Conservation (phyloP, 805 yeast genomes). For the Candida berthetii region DNA sequence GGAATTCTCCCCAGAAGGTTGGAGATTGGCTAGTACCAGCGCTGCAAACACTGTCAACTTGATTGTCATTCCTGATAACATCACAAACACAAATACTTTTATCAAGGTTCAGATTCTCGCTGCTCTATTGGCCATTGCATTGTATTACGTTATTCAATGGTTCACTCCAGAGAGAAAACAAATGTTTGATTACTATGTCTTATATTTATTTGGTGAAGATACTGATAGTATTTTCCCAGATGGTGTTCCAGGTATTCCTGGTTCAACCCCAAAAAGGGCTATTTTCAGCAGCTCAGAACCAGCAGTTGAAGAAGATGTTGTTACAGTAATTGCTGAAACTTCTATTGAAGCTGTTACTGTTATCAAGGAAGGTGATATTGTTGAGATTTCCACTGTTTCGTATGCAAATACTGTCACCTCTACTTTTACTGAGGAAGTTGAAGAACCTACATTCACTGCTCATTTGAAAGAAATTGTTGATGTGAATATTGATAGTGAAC, state of each 20-base stretch:
- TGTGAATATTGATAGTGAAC: too few species aligned
- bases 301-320: not conserved
- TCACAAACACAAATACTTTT: slow-evolving; percentile 10
- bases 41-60: slow-evolving; percentile 73
- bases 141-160: slow-evolving; percentile 4
- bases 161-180: slow-evolving; percentile 11
- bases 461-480: too few species aligned
- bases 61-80: slow-evolving; percentile 48
- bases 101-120: slow-evolving; percentile 6
- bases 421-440: slow-evolving; percentile 1
- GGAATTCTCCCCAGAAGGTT: slow-evolving; percentile 62
- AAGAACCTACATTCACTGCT: too few species aligned
- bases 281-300: not conserved
- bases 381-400: slow-evolving; percentile 1
- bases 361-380: slow-evolving; percentile 17
- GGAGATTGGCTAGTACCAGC: slow-evolving; percentile 62
- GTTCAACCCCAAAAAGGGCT: not conserved
- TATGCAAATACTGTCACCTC: not conserved
- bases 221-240: not conserved
- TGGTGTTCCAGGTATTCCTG: not conserved
- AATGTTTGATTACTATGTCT: not conserved
- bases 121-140: slow-evolving; percentile 3
- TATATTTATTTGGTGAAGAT: not conserved
- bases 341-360: slow-evolving; percentile 4
- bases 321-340: not conserved